These are phyloP conservation scores for Roridomyces roridus DNA, from an alignment of 768 basidiomycete species.

Conservation along the genomic window DNA sequence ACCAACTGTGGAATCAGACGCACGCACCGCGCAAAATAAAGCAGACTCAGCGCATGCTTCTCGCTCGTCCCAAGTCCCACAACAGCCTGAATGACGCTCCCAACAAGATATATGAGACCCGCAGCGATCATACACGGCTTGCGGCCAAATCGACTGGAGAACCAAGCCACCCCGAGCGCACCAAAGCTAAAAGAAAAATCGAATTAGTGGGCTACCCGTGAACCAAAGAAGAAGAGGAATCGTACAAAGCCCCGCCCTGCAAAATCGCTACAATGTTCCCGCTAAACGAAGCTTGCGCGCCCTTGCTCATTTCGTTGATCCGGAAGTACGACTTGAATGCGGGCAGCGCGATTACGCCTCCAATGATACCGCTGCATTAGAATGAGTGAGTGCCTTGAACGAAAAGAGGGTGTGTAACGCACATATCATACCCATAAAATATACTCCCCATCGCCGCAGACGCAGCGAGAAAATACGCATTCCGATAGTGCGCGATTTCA, in stretches of 20 bases:
- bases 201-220: not conserved
- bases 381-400: not conserved
- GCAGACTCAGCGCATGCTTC: not conserved
- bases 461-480: slow-evolving; percentile 51
- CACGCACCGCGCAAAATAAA: slow-evolving; percentile 18
- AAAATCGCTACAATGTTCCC: slow-evolving; percentile 61
- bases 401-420: slow-evolving; percentile 17
- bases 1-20: too few relatives aligned
- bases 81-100: slow-evolving; percentile 53
- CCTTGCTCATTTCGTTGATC: slow-evolving; percentile 41
- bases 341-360: slow-evolving; percentile 50
- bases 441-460: slow-evolving; percentile 55
- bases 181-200: slow-evolving; percentile 53
- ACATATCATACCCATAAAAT: slow-evolving; percentile 57
- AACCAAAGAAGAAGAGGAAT: not conserved
- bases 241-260: slow-evolving; percentile 54
- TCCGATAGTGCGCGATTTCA: slow-evolving; percentile 39
- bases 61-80: slow-evolving; percentile 42
- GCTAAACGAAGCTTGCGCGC: slow-evolving; percentile 46
- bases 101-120: slow-evolving; percentile 53
- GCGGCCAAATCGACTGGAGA: slow-evolving; percentile 51
- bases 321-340: slow-evolving; percentile 59
- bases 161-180: slow-evolving; percentile 45
- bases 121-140: slow-evolving; percentile 50
- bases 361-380: slow-evolving; percentile 48